A percentile compares a stretch with the other conserved stretches of the same genome.
phyloP scores from a whole-genome alignment of 495 filamentous ascomycete genomes.

The Pseudotulostoma volvatum region DNA sequence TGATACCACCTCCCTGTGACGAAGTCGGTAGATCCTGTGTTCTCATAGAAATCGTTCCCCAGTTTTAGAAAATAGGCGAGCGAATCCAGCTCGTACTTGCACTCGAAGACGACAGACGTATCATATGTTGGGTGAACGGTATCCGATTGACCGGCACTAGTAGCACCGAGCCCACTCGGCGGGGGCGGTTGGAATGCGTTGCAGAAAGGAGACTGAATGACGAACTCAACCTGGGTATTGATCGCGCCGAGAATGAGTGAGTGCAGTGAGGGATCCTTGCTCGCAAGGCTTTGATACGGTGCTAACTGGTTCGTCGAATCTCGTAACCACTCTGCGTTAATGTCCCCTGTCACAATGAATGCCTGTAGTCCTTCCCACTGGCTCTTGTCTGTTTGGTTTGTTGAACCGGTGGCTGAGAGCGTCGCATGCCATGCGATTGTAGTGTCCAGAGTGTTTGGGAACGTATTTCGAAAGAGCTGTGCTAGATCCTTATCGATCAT shows the following conservation, averaged over 20 bases:
- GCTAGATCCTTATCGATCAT: slow-evolving; percentile 83
- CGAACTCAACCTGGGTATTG: slow-evolving; percentile 88
- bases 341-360: slow-evolving; percentile 98
- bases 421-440: slow-evolving; percentile 67
- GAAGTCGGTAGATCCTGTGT: slow-evolving; percentile 62
- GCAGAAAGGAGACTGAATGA: slow-evolving; percentile 91
- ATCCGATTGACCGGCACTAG: slow-evolving; percentile 63
- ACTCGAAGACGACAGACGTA: slow-evolving; percentile 76
- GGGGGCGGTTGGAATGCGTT: slow-evolving; percentile 95
- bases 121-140: slow-evolving; percentile 76
- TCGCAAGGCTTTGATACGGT: slow-evolving; percentile 75
- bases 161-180: slow-evolving; percentile 52
- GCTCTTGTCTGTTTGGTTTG: slow-evolving; percentile 26
- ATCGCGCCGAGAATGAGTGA: slow-evolving; percentile 84
- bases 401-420: slow-evolving; percentile 12
- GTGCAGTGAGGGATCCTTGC: slow-evolving; percentile 56
- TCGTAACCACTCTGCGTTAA: slow-evolving; percentile 93
- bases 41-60: slow-evolving; percentile 68
- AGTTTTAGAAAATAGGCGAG: slow-evolving; percentile 81
- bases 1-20: slow-evolving; percentile 63
- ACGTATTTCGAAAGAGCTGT: slow-evolving; percentile 91
- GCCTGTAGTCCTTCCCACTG: slow-evolving; percentile 73
- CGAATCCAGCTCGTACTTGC: slow-evolving; percentile 97
- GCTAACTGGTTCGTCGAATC: slow-evolving; percentile 92
- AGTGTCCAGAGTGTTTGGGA: slow-evolving; percentile 87